Conservation (phyloP, 2,329 filamentous ascomycete genomes). For the Fusarium sp. region DNA sequence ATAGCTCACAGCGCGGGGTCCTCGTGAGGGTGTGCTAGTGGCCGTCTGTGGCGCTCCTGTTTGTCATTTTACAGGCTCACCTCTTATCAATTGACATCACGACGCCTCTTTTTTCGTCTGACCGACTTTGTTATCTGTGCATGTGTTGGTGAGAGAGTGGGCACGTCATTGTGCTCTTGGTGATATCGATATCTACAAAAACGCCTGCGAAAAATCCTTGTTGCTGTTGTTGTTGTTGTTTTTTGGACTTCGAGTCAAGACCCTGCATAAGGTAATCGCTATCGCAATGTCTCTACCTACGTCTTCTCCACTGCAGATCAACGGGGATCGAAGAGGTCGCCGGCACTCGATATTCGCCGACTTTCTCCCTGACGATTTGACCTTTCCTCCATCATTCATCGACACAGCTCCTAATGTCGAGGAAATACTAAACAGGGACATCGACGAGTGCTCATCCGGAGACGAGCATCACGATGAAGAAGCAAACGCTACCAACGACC, state of each 20-base stretch:
- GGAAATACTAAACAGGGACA: constrained; percentile 41
- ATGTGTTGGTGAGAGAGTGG: neutral
- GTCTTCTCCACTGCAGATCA: constrained; percentile 26
- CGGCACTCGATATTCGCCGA: constrained; percentile 46
- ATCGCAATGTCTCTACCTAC: constrained; percentile 27
- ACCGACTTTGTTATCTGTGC: constrained; percentile 24
- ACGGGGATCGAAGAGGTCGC: constrained; percentile 3
- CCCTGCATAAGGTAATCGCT: neutral
- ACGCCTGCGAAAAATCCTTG: neutral
- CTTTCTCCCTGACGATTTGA: constrained; percentile 37
- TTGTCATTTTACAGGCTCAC: constrained; percentile 14
- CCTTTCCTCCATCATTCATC: constrained; percentile 31
- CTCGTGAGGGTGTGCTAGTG: constrained; percentile 14
- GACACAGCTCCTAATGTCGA: constrained; percentile 31
- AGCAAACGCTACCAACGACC: constrained; percentile 19
- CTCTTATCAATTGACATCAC: constrained; percentile 43
- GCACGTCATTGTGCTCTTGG: constrained; percentile 13
- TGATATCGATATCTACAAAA: constrained; percentile 3
- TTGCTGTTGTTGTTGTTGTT: neutral
- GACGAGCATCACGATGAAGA: constrained; percentile 36
- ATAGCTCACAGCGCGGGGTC: constrained; percentile 23
- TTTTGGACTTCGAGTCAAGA: neutral
- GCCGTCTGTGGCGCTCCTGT: constrained; percentile 27
- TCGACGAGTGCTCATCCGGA: constrained; percentile 43
- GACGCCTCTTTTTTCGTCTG: constrained; percentile 3